phyloP scores from a whole-genome alignment of 768 basidiomycete species.

The Multifurca ochricompacta region DNA sequence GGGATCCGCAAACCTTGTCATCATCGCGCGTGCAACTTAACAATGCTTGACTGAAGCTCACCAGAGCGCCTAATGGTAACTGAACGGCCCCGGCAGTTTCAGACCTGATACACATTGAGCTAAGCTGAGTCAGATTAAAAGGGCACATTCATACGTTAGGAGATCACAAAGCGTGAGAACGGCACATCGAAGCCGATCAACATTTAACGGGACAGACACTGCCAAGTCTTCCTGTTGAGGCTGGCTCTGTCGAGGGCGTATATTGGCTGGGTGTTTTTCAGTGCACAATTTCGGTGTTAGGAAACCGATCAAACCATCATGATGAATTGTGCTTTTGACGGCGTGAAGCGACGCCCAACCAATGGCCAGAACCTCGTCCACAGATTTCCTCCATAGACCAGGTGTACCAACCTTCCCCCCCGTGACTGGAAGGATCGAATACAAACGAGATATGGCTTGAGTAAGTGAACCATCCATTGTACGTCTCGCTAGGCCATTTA shows the following conservation, averaged over 20 bases:
- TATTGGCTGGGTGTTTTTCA: constrained; percentile 13
- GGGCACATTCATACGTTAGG: constrained; percentile 36
- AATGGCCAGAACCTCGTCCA: constrained; percentile 61
- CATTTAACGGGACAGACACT: constrained; percentile 42
- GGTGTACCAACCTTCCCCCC: constrained; percentile 75
- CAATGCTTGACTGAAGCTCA: constrained; percentile 45
- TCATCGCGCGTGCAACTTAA: constrained; percentile 35
- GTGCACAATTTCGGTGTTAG: neutral
- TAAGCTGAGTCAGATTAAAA: neutral
- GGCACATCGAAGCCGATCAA: constrained; percentile 55
- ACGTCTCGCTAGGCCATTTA: constrained; percentile 46
- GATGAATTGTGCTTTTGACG: constrained; percentile 53
- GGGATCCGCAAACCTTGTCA: constrained; percentile 32
- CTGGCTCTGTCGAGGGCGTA: constrained; percentile 16
- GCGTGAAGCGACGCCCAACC: constrained; percentile 55
- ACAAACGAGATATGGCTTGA: constrained; percentile 47
- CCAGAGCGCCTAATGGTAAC: constrained; percentile 58
- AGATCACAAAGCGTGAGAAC: constrained; percentile 45
- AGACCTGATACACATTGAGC: constrained; percentile 35
- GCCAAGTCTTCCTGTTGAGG: constrained; percentile 38
- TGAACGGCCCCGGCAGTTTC: constrained; percentile 53
- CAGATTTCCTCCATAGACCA: constrained; percentile 63
- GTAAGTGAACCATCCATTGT: constrained; percentile 35
- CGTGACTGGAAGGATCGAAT: constrained; percentile 54
- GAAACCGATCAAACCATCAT: constrained; percentile 32